A percentile compares a stretch with the other conserved stretches of the same genome.
Conservation (phyloP, 1,284 basidiomycete genomes). For the Vanrija humicola region DNA sequence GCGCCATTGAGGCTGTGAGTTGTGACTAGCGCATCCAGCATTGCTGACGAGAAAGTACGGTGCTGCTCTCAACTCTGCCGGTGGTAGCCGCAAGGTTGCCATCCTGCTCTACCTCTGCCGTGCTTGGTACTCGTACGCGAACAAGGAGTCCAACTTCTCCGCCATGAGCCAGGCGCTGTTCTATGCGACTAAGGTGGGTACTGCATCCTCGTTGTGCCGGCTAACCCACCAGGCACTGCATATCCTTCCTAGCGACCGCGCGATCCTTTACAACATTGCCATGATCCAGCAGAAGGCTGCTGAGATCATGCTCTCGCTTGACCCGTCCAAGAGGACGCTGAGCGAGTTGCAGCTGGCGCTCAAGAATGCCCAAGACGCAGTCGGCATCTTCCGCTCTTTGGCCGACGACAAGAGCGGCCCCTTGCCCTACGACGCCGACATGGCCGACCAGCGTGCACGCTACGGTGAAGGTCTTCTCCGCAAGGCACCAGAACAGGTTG, state of each 20-base stretch:
- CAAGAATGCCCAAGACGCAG: slow-evolving; percentile 77
- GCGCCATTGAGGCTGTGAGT: slow-evolving; percentile 88
- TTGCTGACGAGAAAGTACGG: slow-evolving; percentile 62
- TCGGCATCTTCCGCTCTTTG: slow-evolving; percentile 78
- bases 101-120: slow-evolving; percentile 78
- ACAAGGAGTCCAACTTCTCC: slow-evolving; percentile 72
- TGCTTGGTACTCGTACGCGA: slow-evolving; percentile 87
- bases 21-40: neutral
- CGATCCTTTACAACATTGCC: slow-evolving; percentile 86
- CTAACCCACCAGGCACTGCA: slow-evolving; percentile 62
- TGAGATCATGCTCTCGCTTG: slow-evolving; percentile 73
- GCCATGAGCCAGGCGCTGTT: slow-evolving; percentile 74
- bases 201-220: neutral
- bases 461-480: slow-evolving; percentile 81
- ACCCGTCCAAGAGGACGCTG: slow-evolving; percentile 68
- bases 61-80: slow-evolving; percentile 66
- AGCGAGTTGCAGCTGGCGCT: slow-evolving; percentile 73
- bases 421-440: slow-evolving; percentile 78
- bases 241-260: slow-evolving; percentile 77
- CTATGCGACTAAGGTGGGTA: slow-evolving; percentile 68
- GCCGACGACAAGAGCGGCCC: slow-evolving; percentile 65
- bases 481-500: slow-evolving; percentile 70
- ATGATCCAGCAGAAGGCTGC: slow-evolving; percentile 94
- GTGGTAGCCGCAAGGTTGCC: slow-evolving; percentile 64
- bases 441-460: slow-evolving; percentile 79